These are phyloP conservation scores for Hypoxylon crocopeplum DNA, from an alignment of 495 filamentous ascomycete species.

Conservation along the genomic window DNA sequence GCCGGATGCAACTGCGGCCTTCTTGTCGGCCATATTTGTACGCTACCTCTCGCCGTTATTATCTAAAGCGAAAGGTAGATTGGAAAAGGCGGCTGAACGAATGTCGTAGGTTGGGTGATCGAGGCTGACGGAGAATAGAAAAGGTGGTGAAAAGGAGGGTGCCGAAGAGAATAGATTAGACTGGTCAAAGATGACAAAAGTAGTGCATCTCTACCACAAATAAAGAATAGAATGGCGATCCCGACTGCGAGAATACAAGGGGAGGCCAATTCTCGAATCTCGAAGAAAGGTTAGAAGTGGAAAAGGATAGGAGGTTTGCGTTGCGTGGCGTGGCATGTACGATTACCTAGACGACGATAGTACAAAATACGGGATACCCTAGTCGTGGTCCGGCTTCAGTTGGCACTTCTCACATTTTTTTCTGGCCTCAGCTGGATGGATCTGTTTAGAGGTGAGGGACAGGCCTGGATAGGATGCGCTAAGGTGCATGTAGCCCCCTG, in stretches of 20 bases:
- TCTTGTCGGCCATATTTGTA: constrained; percentile 55
- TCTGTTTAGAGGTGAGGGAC: constrained; percentile 15
- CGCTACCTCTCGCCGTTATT: constrained; percentile 19
- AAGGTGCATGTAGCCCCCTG: constrained; percentile 8
- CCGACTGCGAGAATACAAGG: constrained; percentile 18
- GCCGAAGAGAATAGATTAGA: constrained; percentile 36
- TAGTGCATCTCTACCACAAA: constrained; percentile 32
- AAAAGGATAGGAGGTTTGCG: constrained; percentile 27
- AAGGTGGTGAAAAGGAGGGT: constrained; percentile 29
- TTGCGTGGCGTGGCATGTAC: constrained; percentile 39
- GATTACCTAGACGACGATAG: constrained; percentile 33
- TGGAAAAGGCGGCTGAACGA: constrained; percentile 34
- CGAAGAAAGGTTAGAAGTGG: constrained; percentile 24
- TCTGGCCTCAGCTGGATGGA: constrained; percentile 27
- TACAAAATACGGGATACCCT: constrained; percentile 31
- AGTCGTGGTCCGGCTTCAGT: constrained; percentile 31
- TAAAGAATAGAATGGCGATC: constrained; percentile 20
- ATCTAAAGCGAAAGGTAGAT: constrained; percentile 17
- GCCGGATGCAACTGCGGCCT: constrained; percentile 68
- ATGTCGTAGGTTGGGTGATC: constrained; percentile 20
- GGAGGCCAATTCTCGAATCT: constrained; percentile 29
- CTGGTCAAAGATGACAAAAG: constrained; percentile 36
- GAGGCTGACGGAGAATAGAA: constrained; percentile 23
- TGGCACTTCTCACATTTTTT: constrained; percentile 20
- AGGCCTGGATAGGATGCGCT: constrained; percentile 20